phyloP scores from a whole-genome alignment of 768 basidiomycete species.

The Hypholoma sublateritium region DNA sequence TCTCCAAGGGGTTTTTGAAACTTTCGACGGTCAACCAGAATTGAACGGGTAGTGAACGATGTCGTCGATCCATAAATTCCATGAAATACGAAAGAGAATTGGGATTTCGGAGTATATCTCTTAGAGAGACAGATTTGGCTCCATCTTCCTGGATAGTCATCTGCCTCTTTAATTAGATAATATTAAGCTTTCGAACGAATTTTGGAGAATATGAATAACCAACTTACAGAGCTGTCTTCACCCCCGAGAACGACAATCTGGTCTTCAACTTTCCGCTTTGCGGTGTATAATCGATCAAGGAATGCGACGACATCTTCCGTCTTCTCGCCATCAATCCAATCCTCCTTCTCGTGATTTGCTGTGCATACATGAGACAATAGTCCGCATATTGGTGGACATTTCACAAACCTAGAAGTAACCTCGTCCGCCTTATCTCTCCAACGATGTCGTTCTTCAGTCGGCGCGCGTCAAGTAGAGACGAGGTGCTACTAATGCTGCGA shows the following conservation, averaged over 20 bases:
- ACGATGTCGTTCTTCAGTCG: constrained; percentile 90
- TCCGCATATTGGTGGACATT: background rate
- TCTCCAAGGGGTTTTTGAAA: constrained; percentile 95
- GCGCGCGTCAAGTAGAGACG: constrained; percentile 85
- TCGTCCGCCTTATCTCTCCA: constrained; percentile 85
- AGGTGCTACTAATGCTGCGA: constrained; percentile 77
- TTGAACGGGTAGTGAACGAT: constrained; percentile 83
- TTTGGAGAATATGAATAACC: background rate
- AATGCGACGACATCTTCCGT: constrained; percentile 87
- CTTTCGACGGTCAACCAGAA: constrained; percentile 98
- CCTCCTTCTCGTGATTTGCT: constrained; percentile 87
- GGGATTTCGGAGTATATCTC: constrained; percentile 85
- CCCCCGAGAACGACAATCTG: constrained; percentile 84
- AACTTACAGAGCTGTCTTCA: constrained; percentile 56
- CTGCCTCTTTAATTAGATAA: constrained; percentile 36
- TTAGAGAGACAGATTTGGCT: constrained; percentile 55
- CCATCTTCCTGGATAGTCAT: constrained; percentile 40
- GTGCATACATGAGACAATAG: background rate
- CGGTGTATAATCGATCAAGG: constrained; percentile 84
- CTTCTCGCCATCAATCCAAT: constrained; percentile 85
- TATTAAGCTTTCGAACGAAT: too few relatives aligned
- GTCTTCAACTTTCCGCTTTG: constrained; percentile 84
- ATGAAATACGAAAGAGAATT: constrained; percentile 93
- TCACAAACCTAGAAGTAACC: constrained; percentile 63
- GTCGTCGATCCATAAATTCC: constrained; percentile 96